Evolutionary conservation across 306 rosid genomes (phyloP), one percentile per base, ranked within the genome.

Genomic region (Malus asiatica): DNA sequence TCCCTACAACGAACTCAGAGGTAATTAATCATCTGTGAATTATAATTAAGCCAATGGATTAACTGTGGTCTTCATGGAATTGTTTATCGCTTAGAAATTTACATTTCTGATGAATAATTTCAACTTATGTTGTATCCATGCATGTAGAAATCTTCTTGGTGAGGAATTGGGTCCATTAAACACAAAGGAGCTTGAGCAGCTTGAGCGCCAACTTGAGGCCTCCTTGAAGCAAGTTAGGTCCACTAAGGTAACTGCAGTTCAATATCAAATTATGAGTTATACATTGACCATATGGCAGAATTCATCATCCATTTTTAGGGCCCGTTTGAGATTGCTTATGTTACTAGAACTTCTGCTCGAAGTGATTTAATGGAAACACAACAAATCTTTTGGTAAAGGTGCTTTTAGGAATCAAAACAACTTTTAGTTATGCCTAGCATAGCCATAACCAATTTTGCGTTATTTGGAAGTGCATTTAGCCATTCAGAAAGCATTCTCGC

Each of bases 1-100:
- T 88, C 97, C 73, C 90, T 95, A 45, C 97, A 95, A 78, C 88
- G 87, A 89, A 95, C 97, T 53, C 97, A 95, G 59, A 92, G 99
- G 99, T 95, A 79, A 85, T n/a, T 60, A 23, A 66, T 61, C 25
- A 66, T 61, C 20, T 32, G n/a, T 10, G 55, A 23, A 55, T 20
- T 53, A 12, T 16, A 62, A 62, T 14, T 15, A 48, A 22, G 64
- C 14, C 15, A 23, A 23, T 59, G 15, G 16, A 23, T 8, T 6
- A 20, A 20, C 35, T 23, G 14, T 22, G 16, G 33, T 23, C 35
- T 14, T 29, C 66, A 62, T 62, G 66, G 66, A 62, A 58, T 58
- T 15, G 55, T 5, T 15, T 48, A 48, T 16, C 55, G 55, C 55
- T 48, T 48, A 48, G 8, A 48, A 48, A 16, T 48, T 48, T 14